phyloP scores from a whole-genome alignment of 148 eudicot genomes.

The Cornus suecica region DNA sequence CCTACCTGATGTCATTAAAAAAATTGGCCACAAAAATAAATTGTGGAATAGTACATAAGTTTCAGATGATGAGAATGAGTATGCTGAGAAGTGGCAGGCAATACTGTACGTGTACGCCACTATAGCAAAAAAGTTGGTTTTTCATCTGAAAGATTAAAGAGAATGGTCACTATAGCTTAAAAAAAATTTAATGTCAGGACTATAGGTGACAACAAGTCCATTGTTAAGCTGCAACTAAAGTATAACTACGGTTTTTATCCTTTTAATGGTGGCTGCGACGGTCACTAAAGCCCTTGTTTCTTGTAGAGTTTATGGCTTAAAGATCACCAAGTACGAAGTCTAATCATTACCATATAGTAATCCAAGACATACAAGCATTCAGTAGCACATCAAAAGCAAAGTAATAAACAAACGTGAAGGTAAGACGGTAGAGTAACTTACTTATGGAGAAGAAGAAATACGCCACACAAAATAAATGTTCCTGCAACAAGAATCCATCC shows the following conservation, averaged over 20 bases:
- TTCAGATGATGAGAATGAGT: background rate
- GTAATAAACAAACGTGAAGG: background rate
- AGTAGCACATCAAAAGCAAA: background rate
- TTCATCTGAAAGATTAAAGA: too few species aligned
- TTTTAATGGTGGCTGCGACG: too few species aligned
- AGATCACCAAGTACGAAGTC: background rate
- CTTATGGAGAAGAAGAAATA: constrained; percentile 92
- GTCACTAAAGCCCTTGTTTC: too few species aligned
- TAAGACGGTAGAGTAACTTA: constrained; percentile 28
- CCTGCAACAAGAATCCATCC: constrained; percentile 87
- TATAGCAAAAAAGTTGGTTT: too few species aligned
- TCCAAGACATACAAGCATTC: background rate
- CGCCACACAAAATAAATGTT: constrained; percentile 75
- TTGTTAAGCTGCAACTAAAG: too few species aligned
- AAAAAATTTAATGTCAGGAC: too few species aligned
- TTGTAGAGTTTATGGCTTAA: too few species aligned
- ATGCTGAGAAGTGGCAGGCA: background rate
- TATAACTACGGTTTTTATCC: too few species aligned
- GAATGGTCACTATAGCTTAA: too few species aligned
- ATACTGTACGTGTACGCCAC: too few species aligned
- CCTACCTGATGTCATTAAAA: background rate
- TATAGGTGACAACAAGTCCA: too few species aligned
- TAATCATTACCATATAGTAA: background rate
- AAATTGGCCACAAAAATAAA: background rate
- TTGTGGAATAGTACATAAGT: background rate